Conservation (phyloP, 1,284 basidiomycete genomes). For the Testicularia cyperi region DNA sequence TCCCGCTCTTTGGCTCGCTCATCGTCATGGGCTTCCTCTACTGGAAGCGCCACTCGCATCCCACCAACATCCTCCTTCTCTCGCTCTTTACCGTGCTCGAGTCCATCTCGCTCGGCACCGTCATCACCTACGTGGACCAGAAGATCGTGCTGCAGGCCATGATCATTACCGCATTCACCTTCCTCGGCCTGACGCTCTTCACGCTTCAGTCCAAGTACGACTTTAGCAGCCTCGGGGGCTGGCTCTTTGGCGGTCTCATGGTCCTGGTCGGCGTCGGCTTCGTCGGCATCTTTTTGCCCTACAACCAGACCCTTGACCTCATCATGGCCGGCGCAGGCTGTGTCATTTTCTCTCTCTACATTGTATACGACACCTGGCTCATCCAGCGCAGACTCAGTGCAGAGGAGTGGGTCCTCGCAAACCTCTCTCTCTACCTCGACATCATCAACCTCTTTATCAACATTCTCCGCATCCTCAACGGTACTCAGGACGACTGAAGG, state of each 20-base stretch:
- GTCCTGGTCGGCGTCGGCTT: conserved; percentile 61
- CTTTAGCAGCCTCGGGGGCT: conserved; percentile 79
- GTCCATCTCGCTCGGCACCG: conserved; percentile 68
- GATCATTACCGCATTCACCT: conserved; percentile 81
- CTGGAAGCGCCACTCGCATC: conserved; percentile 84
- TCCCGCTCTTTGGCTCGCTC: conserved; percentile 73
- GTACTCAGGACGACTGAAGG: conserved; percentile 4
- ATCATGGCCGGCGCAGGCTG: conserved; percentile 76
- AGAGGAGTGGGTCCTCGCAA: conserved; percentile 82
- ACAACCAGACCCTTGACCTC: conserved; percentile 73
- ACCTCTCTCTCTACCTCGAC: conserved; percentile 73
- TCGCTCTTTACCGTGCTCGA: conserved; percentile 62
- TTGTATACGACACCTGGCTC: conserved; percentile 75
- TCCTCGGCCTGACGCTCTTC: conserved; percentile 76
- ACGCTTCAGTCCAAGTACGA: conserved; percentile 73
- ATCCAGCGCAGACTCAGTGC: conserved; percentile 76
- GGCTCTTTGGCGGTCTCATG: conserved; percentile 70
- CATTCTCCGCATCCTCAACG: conserved; percentile 64
- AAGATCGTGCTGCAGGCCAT: conserved; percentile 80
- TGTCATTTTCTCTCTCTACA: conserved; percentile 71
- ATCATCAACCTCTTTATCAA: conserved; percentile 72
- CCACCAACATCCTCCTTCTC: conserved; percentile 76
- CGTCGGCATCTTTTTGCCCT: conserved; percentile 78
- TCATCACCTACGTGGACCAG: conserved; percentile 74
- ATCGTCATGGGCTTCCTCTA: conserved; percentile 74